A percentile compares a stretch with the other conserved stretches of the same genome.
These are phyloP conservation scores for Trametes meyenii DNA, from an alignment of 768 basidiomycete genomes.

Conservation along the genomic window DNA sequence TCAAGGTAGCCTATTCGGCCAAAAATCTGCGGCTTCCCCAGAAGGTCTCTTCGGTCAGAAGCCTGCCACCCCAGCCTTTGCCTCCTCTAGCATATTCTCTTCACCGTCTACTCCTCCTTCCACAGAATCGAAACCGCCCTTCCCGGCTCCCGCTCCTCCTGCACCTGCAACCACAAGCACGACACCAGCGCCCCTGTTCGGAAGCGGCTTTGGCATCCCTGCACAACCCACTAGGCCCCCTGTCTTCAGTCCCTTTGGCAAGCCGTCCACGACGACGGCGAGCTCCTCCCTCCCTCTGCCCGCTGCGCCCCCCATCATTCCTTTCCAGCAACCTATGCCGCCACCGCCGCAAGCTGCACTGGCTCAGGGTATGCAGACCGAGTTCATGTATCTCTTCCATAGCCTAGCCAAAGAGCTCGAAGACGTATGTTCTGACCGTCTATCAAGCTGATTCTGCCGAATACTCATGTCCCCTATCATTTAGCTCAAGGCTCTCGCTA, in stretches of 20 bases:
- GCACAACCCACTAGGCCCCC: background rate
- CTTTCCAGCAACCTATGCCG: slow-evolving; percentile 10
- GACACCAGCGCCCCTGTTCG: background rate
- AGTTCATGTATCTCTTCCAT: slow-evolving; percentile 54
- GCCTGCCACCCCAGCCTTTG: slow-evolving; percentile 2
- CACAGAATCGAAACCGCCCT: slow-evolving; percentile 1
- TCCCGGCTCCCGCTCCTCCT: background rate
- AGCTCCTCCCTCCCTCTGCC: background rate
- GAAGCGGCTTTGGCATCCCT: background rate
- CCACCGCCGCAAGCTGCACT: slow-evolving; percentile 34
- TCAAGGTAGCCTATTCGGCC: slow-evolving; percentile 9
- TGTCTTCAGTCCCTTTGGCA: background rate
- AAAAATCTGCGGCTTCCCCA: slow-evolving; percentile 17
- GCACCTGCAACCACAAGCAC: background rate
- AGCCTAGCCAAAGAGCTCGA: slow-evolving; percentile 56
- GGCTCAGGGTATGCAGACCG: slow-evolving; percentile 69
- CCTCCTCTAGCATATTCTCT: slow-evolving; percentile 1
- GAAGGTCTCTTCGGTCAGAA: slow-evolving; percentile 18
- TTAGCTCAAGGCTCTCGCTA: slow-evolving; percentile 17
- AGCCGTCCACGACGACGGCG: background rate
- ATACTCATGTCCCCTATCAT: background rate
- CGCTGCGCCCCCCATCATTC: slow-evolving; percentile 6
- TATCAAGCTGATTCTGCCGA: no score
- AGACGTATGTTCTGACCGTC: slow-evolving; percentile 47
- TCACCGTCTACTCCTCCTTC: background rate